Base-by-base conservation (phyloP, 2,329 filamentous ascomycete genomes). In the Fusarium sp. region DNA sequence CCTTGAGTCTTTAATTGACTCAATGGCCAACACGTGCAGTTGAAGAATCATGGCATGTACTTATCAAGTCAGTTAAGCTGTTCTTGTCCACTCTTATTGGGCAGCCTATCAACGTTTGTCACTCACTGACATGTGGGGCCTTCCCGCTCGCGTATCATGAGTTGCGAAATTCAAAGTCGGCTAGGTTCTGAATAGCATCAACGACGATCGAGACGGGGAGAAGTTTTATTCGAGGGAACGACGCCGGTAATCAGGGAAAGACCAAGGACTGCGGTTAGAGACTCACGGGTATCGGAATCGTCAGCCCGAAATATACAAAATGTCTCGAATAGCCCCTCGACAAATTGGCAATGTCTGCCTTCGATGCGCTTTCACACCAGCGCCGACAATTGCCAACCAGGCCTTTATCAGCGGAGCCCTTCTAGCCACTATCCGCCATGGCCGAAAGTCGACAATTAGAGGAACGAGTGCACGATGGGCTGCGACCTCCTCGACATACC, bases 341-440 rank as follows among this genome's bases (percentile, higher is more conserved):
- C 74, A 75, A 54, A 69, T 80, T 32, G 73, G 79, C 70, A 79
- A 82, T 59, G 69, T 84, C 56, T 86, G 84, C 77, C 82, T 82
- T 55, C 77, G 81, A 52, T 86, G 84, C 74, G 74, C 83, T 55
- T 78, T 79, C 65, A 70, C 81, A 49, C 73, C 77, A 24, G 53
- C 71, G 27, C 75, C 70, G 47, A 58, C 71, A 62, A 53, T 74
- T 45, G 27, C 70, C 52, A 74, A 61, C 53, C 75, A 72, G 27
- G 57, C 69, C 34, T 71, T 77, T 53, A n/a, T 71, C 53, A 63
- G 71, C 59, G 73, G 77, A 46, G 57, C 71, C 24, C 46, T 78
- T n/a, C 53, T 68, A 20, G 59, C 71, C 34, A 64, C 58, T 20
- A 43, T 65, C 45, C 68, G 60, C 12, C 68, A 68, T 53, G 38